Evolutionary conservation across 495 filamentous ascomycete species (phyloP), one percentile per base, ranked within the genome.

Genomic region (Hypoxylon fragiforme): DNA sequence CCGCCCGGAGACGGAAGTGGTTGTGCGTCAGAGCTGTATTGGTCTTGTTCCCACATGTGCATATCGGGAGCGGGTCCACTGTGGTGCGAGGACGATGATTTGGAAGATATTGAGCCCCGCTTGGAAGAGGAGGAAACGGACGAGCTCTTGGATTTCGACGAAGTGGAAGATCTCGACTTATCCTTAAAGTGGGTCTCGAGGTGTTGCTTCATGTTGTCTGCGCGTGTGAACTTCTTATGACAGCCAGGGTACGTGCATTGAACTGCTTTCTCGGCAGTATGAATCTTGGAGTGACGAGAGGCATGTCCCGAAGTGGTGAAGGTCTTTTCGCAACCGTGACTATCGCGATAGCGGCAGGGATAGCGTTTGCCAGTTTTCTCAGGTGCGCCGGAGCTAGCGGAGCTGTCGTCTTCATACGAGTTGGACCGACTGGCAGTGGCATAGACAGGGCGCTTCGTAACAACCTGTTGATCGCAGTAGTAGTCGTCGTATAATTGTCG

Each of bases 201-300:
- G 64, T 97, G 92, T 63, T 97, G 92, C 77, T 96, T 96, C 89
- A 97, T 97, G 73, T 97, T 97, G 73, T 97, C 92, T 64, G 94
- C 91, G 36, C 92, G 85, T 3, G 94, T 96, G 65, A 97, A 97
- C 39, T 90, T 90, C 72, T 96, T 96, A 69, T 86, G 81, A 76
- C 92, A 97, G 26, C 75, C 77, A 3, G 65, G 43, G 50, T 87
- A 90, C 0, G 89, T 86, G 72, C 92, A 97, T 40, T 84, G 80
- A 14, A 96, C 91, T 37, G 87, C 90, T 73, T 97, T 97, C 74
- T 96, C 91, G 16, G 90, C 92, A 0, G 92, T 96, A 72, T 97
- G 92, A 65, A 96, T 96, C 68, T 96, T 95, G 44, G 91, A 91
- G 66, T 97, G 92, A 6, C 92, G 85, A n/a, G 92, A 92, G 1